Conservation (phyloP, 139 green algal genomes). For the Volvox reticuliferus region DNA sequence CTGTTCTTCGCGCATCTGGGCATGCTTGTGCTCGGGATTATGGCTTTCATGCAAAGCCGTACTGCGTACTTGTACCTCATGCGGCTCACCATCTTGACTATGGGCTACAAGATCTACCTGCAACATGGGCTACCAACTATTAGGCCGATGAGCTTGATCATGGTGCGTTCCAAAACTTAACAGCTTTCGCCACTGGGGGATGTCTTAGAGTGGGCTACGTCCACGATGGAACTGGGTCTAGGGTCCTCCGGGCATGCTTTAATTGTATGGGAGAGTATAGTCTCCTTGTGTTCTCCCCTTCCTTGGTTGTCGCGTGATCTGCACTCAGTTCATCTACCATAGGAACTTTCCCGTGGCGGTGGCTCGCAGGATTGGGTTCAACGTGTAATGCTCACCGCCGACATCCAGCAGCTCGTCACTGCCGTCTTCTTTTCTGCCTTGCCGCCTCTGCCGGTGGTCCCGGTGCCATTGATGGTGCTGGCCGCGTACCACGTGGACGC, state of each 20-base stretch:
- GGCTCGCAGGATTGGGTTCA: conserved; percentile 28
- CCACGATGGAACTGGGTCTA: background rate
- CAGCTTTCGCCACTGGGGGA: too few relatives aligned
- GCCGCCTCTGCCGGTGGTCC: conserved; percentile 10
- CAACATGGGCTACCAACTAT: conserved; percentile 15
- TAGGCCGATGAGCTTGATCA: conserved; percentile 18
- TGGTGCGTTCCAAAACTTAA: background rate
- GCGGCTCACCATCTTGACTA: background rate
- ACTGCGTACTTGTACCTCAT: conserved; percentile 1
- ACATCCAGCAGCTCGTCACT: conserved; percentile 19
- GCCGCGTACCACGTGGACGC: conserved; percentile 35
- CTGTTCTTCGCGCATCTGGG: conserved; percentile 21
- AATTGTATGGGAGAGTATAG: background rate
- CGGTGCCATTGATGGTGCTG: conserved; percentile 5
- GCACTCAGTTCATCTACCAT: background rate
- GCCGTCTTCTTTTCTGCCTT: conserved; percentile 21
- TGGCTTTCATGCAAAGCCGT: background rate
- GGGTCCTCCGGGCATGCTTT: background rate
- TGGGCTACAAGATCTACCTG: conserved; percentile 32
- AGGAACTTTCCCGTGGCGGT: background rate
- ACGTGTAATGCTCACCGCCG: conserved; percentile 31
- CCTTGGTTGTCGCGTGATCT: background rate
- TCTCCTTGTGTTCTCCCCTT: background rate
- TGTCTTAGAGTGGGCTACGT: background rate
- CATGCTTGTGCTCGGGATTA: conserved; percentile 3